A percentile compares a stretch with the other conserved stretches of the same genome.
Conservation (phyloP, 306 rosid species). For the Vigna radiata region DNA sequence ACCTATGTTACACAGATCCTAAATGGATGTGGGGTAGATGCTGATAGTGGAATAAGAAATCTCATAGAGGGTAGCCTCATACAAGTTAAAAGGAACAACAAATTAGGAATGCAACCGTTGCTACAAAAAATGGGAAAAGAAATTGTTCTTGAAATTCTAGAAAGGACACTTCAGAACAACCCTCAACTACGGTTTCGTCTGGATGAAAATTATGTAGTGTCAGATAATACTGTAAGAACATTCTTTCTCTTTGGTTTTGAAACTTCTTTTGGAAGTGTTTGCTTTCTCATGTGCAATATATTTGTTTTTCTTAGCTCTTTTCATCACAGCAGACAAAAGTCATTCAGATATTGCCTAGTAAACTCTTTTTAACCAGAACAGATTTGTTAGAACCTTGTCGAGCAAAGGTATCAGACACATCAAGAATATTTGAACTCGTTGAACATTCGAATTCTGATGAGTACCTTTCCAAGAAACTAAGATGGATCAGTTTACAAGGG, state of each 20-base stretch:
- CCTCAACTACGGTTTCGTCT: background rate
- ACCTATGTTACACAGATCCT: constrained; percentile 18
- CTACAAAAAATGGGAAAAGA: constrained; percentile 45
- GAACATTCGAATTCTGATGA: too few relatives aligned
- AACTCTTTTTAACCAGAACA: background rate
- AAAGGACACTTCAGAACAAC: too few relatives aligned
- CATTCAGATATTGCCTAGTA: background rate
- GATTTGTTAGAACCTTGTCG: too few relatives aligned
- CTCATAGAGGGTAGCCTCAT: constrained; percentile 40
- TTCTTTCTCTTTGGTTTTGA: background rate
- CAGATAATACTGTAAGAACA: background rate
- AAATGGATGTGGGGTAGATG: constrained; percentile 37
- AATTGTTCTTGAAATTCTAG: background rate
- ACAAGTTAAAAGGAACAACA: constrained; percentile 17
- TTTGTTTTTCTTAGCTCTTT: background rate
- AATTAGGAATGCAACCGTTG: constrained; percentile 24
- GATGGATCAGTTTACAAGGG: too few relatives aligned
- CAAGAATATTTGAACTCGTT: too few relatives aligned
- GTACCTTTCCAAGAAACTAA: too few relatives aligned
- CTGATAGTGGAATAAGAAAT: constrained; percentile 40
- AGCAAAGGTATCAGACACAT: too few relatives aligned
- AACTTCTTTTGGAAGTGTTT: background rate
- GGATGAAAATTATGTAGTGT: background rate
- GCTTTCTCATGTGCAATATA: background rate
- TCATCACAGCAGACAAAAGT: background rate